Conservation (phyloP, 169 alveolate genomes). For the Cryptosporidium viatorum region DNA sequence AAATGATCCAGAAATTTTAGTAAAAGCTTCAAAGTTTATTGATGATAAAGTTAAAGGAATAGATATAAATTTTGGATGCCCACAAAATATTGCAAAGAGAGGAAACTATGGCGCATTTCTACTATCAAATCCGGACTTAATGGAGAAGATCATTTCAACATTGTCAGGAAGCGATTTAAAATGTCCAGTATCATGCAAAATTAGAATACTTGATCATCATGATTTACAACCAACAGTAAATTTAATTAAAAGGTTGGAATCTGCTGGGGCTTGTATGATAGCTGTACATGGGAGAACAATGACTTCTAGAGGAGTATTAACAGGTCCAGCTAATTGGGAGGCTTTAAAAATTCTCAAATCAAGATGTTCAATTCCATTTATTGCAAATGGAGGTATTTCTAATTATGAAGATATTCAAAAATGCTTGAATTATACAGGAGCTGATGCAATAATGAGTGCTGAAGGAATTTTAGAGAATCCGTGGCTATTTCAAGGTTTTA, state of each 20-base stretch:
- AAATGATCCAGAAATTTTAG: conserved; percentile 86
- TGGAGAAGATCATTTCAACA: conserved; percentile 83
- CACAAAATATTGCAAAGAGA: conserved; percentile 93
- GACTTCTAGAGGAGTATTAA: conserved; percentile 86
- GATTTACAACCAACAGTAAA: conserved; percentile 87
- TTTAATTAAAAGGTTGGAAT: conserved; percentile 88
- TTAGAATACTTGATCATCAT: conserved; percentile 86
- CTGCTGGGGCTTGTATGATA: conserved; percentile 85
- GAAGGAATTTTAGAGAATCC: conserved; percentile 93
- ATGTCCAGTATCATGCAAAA: conserved; percentile 91
- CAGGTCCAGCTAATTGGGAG: conserved; percentile 94
- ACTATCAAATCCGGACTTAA: conserved; percentile 87
- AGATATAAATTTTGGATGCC: conserved; percentile 94
- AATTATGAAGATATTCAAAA: conserved; percentile 86
- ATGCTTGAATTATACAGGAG: conserved; percentile 91
- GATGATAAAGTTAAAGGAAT: conserved; percentile 90
- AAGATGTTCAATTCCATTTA: conserved; percentile 89
- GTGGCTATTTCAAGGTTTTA: conserved; percentile 78
- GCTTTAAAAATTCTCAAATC: conserved; percentile 88
- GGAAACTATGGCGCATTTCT: conserved; percentile 94
- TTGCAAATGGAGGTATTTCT: conserved; percentile 94
- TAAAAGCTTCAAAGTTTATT: conserved; percentile 87
- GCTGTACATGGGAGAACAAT: conserved; percentile 89
- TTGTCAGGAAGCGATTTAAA: conserved; percentile 82
- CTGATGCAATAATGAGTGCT: conserved; percentile 93